Conservation (phyloP, 202 grass and related monocot species). For the Thinopyrum obtusiflorum region DNA sequence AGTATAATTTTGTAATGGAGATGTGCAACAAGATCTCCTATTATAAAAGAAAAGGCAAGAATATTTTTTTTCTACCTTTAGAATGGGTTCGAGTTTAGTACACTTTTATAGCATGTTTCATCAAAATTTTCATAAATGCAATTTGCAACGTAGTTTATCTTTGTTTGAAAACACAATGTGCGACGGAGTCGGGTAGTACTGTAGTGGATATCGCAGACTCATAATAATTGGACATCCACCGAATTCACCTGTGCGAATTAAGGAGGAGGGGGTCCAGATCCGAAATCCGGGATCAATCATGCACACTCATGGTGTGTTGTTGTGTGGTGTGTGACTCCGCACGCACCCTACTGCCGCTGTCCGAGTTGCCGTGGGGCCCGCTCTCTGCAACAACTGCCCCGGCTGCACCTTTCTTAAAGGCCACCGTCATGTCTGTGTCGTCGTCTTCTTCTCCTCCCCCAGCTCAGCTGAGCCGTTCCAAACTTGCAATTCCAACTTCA, state of each 20-base stretch:
- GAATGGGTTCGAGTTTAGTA: no score
- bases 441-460: background rate
- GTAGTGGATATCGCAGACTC: no score
- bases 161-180: no score
- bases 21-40: no score
- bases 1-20: no score
- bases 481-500: background rate
- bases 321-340: background rate
- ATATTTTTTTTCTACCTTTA: no score
- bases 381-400: background rate
- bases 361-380: background rate
- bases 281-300: background rate
- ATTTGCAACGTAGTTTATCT: no score
- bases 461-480: background rate
- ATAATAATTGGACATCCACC: background rate
- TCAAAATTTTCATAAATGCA: no score
- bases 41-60: no score
- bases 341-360: background rate
- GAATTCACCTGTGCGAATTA: background rate
- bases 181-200: no score
- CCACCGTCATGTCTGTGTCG: background rate
- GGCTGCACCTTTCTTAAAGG: background rate
- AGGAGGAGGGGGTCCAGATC: background rate
- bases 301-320: background rate
- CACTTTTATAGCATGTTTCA: no score